These are phyloP conservation scores for Pichia inconspicua DNA, from an alignment of 1,139 yeast genomes.

Conservation along the genomic window DNA sequence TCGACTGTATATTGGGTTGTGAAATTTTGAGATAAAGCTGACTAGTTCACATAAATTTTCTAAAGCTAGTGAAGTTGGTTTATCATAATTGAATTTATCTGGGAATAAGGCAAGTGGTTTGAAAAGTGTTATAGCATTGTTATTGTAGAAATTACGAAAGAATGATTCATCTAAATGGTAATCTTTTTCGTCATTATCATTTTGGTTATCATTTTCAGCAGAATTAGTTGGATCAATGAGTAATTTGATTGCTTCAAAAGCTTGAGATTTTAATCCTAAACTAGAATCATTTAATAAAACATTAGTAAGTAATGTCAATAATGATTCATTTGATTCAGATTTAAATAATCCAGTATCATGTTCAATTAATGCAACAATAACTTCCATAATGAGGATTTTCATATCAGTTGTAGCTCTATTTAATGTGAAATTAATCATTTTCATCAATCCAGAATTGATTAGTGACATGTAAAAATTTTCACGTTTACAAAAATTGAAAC, in stretches of 20 bases:
- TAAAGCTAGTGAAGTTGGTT: background rate
- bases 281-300: constrained; percentile 57
- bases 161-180: constrained; percentile 35
- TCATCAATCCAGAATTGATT: constrained; percentile 62
- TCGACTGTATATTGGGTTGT: constrained; percentile 47
- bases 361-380: constrained; percentile 73
- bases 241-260: constrained; percentile 73
- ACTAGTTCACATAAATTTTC: constrained; percentile 59
- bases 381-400: constrained; percentile 72
- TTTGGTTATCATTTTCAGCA: background rate
- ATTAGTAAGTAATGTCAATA: constrained; percentile 52
- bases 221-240: constrained; percentile 47
- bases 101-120: constrained; percentile 26
- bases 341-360: constrained; percentile 69
- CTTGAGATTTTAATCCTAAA: constrained; percentile 72
- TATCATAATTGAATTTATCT: too few relatives aligned
- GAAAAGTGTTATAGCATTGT: constrained; percentile 56
- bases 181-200: constrained; percentile 22
- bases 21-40: constrained; percentile 58
- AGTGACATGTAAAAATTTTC: constrained; percentile 58
- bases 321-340: constrained; percentile 42
- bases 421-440: constrained; percentile 66
- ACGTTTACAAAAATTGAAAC: constrained; percentile 56
- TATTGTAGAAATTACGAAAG: constrained; percentile 51
- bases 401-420: constrained; percentile 42